Percentiles rank a stretch among this genome's conserved stretches.
phyloP scores from a whole-genome alignment of 2,329 filamentous ascomycete species.

The Aspergillus aculeatinus region DNA sequence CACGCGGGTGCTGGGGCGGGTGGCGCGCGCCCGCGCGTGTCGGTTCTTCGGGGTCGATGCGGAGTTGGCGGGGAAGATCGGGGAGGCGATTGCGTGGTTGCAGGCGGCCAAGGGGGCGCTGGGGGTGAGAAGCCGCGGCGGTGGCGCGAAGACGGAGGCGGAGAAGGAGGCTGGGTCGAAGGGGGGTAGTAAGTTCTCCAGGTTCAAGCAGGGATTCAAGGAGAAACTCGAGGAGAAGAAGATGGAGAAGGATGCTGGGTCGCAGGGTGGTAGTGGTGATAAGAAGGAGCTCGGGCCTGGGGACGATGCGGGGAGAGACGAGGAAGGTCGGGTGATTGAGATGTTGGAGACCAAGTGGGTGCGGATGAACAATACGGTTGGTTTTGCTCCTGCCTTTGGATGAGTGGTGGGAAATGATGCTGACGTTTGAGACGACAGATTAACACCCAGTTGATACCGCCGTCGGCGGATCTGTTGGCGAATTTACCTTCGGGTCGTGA shows the following conservation, averaged over 20 bases:
- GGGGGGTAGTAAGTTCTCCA: constrained; percentile 41
- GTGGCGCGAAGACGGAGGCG: constrained; percentile 31
- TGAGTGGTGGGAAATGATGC: not conserved
- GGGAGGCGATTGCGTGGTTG: constrained; percentile 84
- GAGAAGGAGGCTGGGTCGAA: constrained; percentile 46
- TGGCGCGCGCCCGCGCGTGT: constrained; percentile 79
- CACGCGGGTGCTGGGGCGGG: constrained; percentile 69
- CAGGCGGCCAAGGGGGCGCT: constrained; percentile 73
- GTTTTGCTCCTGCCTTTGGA: constrained; percentile 25
- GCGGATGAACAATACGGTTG: constrained; percentile 87
- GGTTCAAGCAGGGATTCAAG: constrained; percentile 69
- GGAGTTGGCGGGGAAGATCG: constrained; percentile 76
- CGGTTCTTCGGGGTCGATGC: constrained; percentile 89
- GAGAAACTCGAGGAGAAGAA: constrained; percentile 78
- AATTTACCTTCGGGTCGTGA: constrained; percentile 86
- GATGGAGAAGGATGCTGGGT: constrained; percentile 64
- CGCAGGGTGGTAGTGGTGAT: constrained; percentile 27
- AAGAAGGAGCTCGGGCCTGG: constrained; percentile 50
- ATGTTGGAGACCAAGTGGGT: constrained; percentile 88
- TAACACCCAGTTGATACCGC: constrained; percentile 74
- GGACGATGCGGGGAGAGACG: constrained; percentile 76
- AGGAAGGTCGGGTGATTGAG: constrained; percentile 81
- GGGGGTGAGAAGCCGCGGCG: constrained; percentile 54
- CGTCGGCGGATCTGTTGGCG: constrained; percentile 68
- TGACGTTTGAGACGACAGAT: constrained; percentile 53